Evolutionary conservation across 352 stramenopile genomes (phyloP).

Genomic region (Hyphochytrium catenoides): DNA sequence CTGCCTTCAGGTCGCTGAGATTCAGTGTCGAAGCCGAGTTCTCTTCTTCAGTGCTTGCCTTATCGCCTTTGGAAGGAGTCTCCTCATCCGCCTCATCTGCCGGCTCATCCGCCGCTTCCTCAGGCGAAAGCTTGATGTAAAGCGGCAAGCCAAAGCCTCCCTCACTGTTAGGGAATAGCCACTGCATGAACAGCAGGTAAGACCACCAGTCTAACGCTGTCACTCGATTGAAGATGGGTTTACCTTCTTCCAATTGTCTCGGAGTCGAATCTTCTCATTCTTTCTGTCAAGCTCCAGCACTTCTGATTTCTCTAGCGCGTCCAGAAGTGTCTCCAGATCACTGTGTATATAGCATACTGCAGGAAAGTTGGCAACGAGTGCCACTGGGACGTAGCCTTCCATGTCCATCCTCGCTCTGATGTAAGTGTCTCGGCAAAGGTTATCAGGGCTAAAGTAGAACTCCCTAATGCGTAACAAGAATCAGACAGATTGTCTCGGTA

Average conservation of each 20-base stretch:
- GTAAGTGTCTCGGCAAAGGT: constrained; percentile 56
- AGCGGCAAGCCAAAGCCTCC: constrained; percentile 51
- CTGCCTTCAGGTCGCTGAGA: too few species aligned
- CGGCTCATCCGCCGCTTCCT: too few species aligned
- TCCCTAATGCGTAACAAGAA: constrained; percentile 19
- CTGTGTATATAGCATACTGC: constrained; percentile 55
- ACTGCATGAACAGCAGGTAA: too few species aligned
- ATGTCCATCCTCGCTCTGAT: constrained; percentile 59
- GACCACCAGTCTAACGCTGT: too few species aligned
- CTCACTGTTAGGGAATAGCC: constrained; percentile 63
- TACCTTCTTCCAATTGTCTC: constrained; percentile 51
- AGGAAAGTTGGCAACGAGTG: constrained; percentile 67
- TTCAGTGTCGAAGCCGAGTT: too few species aligned
- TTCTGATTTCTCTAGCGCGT: constrained; percentile 31
- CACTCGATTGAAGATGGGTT: too few species aligned
- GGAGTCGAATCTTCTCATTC: constrained; percentile 69
- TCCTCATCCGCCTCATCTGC: too few species aligned
- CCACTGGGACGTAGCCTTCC: constrained; percentile 57
- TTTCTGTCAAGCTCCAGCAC: constrained; percentile 44
- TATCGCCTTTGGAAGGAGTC: too few species aligned
- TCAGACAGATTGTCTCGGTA: constrained; percentile 5
- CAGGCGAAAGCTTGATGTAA: constrained; percentile 74
- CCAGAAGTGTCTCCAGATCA: constrained; percentile 48
- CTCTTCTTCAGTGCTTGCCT: too few species aligned
- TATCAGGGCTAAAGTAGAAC: constrained; percentile 59